These are phyloP conservation scores for Exsudoporus frostii DNA, from an alignment of 768 basidiomycete species.

Conservation along the genomic window DNA sequence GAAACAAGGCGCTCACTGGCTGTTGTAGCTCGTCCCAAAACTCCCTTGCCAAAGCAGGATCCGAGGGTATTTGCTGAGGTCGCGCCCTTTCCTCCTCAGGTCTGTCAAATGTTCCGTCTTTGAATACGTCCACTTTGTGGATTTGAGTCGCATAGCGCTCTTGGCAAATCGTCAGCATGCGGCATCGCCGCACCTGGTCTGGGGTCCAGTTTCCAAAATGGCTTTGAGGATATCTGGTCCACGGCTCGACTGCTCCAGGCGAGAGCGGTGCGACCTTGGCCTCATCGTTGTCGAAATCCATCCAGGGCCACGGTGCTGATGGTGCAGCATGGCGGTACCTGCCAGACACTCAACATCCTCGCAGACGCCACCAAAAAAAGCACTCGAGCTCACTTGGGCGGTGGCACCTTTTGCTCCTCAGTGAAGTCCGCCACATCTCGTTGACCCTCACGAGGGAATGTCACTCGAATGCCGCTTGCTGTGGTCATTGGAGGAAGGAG, in stretches of 20 bases:
- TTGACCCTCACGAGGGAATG: neutral
- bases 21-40: slow-evolving; percentile 31
- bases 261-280: slow-evolving; percentile 10
- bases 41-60: neutral
- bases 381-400: slow-evolving; percentile 20
- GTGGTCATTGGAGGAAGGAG: slow-evolving; percentile 11
- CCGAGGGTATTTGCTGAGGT: slow-evolving; percentile 16
- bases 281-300: slow-evolving; percentile 32
- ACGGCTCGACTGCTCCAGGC: slow-evolving; percentile 8
- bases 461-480: slow-evolving; percentile 3
- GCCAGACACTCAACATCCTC: slow-evolving; percentile 17
- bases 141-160: slow-evolving; percentile 13
- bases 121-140: slow-evolving; percentile 21
- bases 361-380: neutral
- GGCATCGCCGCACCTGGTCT: slow-evolving; percentile 37
- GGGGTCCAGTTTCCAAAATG: slow-evolving; percentile 56
- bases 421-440: slow-evolving; percentile 14
- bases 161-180: slow-evolving; percentile 29
- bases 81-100: neutral
- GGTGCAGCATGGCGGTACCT: slow-evolving; percentile 39
- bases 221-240: slow-evolving; percentile 47
- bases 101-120: slow-evolving; percentile 16
- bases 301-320: slow-evolving; percentile 43
- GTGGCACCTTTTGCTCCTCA: slow-evolving; percentile 15
- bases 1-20: slow-evolving; percentile 19